Evolutionary conservation across 345 rosid genomes (phyloP).

Genomic region (Ceriops tagal): DNA sequence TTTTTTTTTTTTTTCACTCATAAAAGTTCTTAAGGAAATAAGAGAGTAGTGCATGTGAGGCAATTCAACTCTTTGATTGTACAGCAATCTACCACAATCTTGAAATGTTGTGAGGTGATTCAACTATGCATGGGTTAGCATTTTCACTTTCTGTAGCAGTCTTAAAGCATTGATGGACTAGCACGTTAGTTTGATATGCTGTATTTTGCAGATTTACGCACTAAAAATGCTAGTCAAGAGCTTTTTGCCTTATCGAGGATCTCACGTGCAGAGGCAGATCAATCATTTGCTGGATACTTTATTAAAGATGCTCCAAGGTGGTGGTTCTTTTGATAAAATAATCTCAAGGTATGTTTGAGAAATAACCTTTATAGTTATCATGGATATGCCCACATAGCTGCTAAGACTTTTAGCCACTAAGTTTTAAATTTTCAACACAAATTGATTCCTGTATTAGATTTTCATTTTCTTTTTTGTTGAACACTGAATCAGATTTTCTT

Average conservation of each 20-base stretch:
- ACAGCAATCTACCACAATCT: not conserved
- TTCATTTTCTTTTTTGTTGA: too few relatives aligned
- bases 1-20: too few relatives aligned
- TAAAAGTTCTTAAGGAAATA: too few relatives aligned
- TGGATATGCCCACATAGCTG: too few relatives aligned
- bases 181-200: slow-evolving; percentile 3
- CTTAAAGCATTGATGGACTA: not conserved
- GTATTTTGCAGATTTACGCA: slow-evolving; percentile 65
- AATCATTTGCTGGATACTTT: slow-evolving; percentile 47
- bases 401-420: too few relatives aligned
- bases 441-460: too few relatives aligned
- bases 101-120: not conserved
- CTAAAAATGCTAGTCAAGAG: slow-evolving; percentile 78
- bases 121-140: too few relatives aligned
- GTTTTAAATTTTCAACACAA: too few relatives aligned
- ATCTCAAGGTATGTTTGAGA: slow-evolving; percentile 44
- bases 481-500: too few relatives aligned
- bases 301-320: slow-evolving; percentile 52
- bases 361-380: not conserved
- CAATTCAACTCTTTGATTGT: not conserved
- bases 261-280: slow-evolving; percentile 45
- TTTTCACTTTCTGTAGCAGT: not conserved
- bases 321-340: slow-evolving; percentile 34
- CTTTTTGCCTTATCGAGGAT: slow-evolving; percentile 65
- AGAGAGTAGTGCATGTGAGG: not conserved